A percentile compares a stretch with the other conserved stretches of the same genome.
Evolutionary conservation across 805 yeast genomes (phyloP).

Genomic region (Metschnikowia arizonensis): DNA sequence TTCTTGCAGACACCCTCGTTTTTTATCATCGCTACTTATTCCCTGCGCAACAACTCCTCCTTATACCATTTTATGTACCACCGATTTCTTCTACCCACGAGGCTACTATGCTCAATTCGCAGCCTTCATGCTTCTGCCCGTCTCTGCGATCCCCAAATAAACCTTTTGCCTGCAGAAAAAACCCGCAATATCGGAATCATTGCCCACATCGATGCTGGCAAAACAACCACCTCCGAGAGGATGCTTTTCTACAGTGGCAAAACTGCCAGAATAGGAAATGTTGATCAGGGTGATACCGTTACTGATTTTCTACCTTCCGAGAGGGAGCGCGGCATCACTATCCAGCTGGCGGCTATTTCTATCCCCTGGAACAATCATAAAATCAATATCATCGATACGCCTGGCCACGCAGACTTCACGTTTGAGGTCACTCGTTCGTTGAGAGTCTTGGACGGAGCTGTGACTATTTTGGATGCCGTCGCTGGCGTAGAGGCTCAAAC

Average conservation of each 20-base stretch:
- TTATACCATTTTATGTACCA: neutral
- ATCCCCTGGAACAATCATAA: constrained; percentile 76
- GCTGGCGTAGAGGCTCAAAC: constrained; percentile 99
- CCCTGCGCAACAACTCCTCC: neutral
- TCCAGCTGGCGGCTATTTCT: constrained; percentile 93
- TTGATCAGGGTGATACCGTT: constrained; percentile 94
- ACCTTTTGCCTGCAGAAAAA: constrained; percentile 28
- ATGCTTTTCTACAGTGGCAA: constrained; percentile 88
- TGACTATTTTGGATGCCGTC: constrained; percentile 87
- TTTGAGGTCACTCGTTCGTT: constrained; percentile 90
- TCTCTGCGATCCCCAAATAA: constrained; percentile 18
- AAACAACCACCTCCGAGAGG: constrained; percentile 95
- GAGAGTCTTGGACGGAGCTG: constrained; percentile 91
- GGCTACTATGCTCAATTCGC: neutral
- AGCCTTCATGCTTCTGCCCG: neutral
- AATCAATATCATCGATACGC: constrained; percentile 90
- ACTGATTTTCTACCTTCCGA: constrained; percentile 91
- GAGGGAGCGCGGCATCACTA: constrained; percentile 89
- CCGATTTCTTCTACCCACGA: neutral
- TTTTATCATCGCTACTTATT: no score
- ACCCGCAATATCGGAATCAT: constrained; percentile 90
- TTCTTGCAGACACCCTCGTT: no score
- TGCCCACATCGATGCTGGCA: constrained; percentile 99
- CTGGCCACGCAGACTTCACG: constrained; percentile 97
- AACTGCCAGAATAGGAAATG: constrained; percentile 79